Evolutionary conservation across 1,139 yeast species (phyloP).

Genomic region (Geotrichum carabidarum): DNA sequence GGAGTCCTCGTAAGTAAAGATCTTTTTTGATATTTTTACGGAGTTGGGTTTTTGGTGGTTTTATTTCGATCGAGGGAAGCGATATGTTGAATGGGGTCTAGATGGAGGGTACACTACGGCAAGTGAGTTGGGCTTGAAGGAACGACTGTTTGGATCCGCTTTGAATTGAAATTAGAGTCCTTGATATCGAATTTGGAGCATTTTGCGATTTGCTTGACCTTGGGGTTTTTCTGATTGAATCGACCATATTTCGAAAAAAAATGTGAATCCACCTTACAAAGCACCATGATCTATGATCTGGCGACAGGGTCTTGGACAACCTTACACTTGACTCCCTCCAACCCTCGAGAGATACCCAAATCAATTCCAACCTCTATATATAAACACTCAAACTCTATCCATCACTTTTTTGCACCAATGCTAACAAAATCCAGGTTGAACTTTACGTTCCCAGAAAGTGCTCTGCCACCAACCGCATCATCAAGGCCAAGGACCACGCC

Average conservation of each 20-base stretch:
- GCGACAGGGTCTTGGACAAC: conserved; percentile 10
- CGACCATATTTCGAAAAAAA: background rate
- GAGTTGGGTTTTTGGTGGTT: too few species aligned
- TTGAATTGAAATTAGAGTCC: too few species aligned
- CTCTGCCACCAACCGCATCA: conserved; percentile 99
- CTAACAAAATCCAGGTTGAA: conserved; percentile 64
- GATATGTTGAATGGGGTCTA: too few species aligned
- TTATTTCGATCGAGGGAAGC: too few species aligned
- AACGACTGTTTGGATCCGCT: too few species aligned
- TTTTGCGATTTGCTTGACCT: background rate
- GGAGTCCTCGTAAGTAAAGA: conserved; percentile 94
- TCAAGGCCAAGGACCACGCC: conserved; percentile 99
- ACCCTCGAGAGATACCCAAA: background rate
- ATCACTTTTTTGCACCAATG: background rate
- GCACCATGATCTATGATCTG: too few species aligned
- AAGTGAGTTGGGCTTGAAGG: too few species aligned
- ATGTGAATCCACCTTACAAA: too few species aligned
- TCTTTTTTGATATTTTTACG: too few species aligned
- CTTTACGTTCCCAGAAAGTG: conserved; percentile 99
- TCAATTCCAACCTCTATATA: background rate
- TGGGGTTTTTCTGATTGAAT: background rate
- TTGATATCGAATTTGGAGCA: background rate
- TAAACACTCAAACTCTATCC: background rate
- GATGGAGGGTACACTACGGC: too few species aligned
- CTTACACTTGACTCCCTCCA: background rate